Conservation (phyloP, 345 rosid genomes). For the Ailanthus altissimus region DNA sequence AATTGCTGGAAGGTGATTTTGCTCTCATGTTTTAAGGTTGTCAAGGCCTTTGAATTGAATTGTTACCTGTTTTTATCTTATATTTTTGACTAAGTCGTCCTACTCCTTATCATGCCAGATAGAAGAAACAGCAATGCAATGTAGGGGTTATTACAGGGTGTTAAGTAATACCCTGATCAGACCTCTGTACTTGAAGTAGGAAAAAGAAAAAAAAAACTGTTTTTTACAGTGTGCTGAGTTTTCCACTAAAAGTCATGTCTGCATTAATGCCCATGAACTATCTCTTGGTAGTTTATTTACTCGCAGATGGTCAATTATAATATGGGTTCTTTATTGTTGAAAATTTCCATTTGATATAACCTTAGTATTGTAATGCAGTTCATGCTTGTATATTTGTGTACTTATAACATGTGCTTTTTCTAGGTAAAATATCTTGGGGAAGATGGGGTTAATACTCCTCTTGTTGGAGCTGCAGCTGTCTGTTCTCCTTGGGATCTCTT, state of each 20-base stretch:
- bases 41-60: conserved; percentile 5
- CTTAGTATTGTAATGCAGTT: not conserved
- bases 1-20: not conserved
- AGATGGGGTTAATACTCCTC: conserved; percentile 29
- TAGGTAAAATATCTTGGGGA: conserved; percentile 51
- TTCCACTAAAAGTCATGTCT: not conserved
- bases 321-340: too few relatives aligned
- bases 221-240: not conserved
- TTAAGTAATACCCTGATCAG: not conserved
- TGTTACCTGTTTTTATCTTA: not conserved
- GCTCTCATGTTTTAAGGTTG: not conserved
- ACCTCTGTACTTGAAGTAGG: not conserved
- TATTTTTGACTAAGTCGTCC: not conserved
- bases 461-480: conserved; percentile 43
- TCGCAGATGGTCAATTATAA: not conserved
- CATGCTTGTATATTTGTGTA: not conserved
- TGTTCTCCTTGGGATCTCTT: conserved; percentile 46
- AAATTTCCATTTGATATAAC: not conserved
- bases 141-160: not conserved
- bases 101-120: not conserved
- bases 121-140: not conserved
- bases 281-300: not conserved
- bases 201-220: not conserved
- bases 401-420: conserved; percentile 12
- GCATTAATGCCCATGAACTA: not conserved